Evolutionary conservation across 352 stramenopile species (phyloP), one percentile per base, ranked within the genome.

Genomic region (Elongisporangium senticosum): DNA sequence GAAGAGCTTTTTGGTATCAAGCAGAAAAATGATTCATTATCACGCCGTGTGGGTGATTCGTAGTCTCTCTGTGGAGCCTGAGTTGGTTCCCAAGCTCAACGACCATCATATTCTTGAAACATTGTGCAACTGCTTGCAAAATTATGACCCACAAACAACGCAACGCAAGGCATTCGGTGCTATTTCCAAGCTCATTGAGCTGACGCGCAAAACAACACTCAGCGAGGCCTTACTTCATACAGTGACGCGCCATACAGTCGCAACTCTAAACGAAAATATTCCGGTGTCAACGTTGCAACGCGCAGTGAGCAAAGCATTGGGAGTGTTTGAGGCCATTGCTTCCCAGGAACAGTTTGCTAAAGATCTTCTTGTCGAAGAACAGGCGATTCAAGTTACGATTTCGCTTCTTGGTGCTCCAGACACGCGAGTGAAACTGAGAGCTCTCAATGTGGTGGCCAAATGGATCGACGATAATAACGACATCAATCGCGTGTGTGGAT

Each of bases 41-140:
- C 84, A 85, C 48, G 76, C 77, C 0, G 57, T 74, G 1, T 84
- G 70, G 69, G 67, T 89, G 3, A 59, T 89, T 23, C 72, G 75
- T 13, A 81, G 66, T 40, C 63, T 93, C 4, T 79, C 83, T 10
- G 85, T 88, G 48, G 83, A 93, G 51, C 43, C 33, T 0, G 83
- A 93, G 49, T 68, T 93, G 0, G 69, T 85, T 8, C 62, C 68
- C n/a, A 89, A 90, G 57, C 60, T 93, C 0, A 62, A 74, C 15
- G 74, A 83, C 5, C 61, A 86, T 37, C 65, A 63, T 14, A 74
- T 87, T 0, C 52, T 85, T 6, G 73, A 87, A 15, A 81, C 71
- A 6, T 33, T 88, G 10, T 69, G 59, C 21, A 64, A 74, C 15
- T 64, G 74, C 39, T 13, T 89, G 11, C 51, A 65, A 7, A 13